Conservation (phyloP, 2,329 filamentous ascomycete species). For the Ramichloridium luteum region DNA sequence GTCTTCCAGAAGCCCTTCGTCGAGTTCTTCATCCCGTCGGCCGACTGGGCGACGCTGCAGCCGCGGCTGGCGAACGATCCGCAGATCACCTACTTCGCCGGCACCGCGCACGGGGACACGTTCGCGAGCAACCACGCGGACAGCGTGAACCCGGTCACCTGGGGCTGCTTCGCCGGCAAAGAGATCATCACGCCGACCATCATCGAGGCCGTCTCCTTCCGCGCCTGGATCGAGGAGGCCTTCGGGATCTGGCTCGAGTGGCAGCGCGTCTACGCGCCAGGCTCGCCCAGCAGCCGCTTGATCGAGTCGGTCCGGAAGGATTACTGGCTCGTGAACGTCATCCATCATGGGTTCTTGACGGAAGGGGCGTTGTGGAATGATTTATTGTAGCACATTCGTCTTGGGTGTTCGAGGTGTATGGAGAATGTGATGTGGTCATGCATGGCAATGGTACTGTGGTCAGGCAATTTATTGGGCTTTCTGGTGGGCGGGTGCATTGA, state of each 20-base stretch:
- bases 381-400: conserved; percentile 12
- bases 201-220: conserved; percentile 88
- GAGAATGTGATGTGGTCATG: no score
- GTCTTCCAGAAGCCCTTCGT: conserved; percentile 98
- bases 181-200: conserved; percentile 95
- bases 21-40: conserved; percentile 74
- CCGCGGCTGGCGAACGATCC: conserved; percentile 53
- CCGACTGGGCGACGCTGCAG: conserved; percentile 59
- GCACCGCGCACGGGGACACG: conserved; percentile 63
- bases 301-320: conserved; percentile 56
- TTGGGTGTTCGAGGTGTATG: no score
- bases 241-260: conserved; percentile 94
- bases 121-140: conserved; percentile 58
- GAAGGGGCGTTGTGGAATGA: conserved; percentile 57
- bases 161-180: conserved; percentile 90
- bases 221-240: conserved; percentile 88
- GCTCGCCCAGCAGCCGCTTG: conserved; percentile 57
- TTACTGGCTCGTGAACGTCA: conserved; percentile 82
- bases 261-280: conserved; percentile 73
- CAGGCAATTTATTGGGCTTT: no score
- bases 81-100: conserved; percentile 76
- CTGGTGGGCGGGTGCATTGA: no score
- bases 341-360: conserved; percentile 67
- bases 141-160: conserved; percentile 83
- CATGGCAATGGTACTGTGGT: no score